phyloP scores from a whole-genome alignment of 2,329 filamentous ascomycete species.

The Hypoxylon sp. region DNA sequence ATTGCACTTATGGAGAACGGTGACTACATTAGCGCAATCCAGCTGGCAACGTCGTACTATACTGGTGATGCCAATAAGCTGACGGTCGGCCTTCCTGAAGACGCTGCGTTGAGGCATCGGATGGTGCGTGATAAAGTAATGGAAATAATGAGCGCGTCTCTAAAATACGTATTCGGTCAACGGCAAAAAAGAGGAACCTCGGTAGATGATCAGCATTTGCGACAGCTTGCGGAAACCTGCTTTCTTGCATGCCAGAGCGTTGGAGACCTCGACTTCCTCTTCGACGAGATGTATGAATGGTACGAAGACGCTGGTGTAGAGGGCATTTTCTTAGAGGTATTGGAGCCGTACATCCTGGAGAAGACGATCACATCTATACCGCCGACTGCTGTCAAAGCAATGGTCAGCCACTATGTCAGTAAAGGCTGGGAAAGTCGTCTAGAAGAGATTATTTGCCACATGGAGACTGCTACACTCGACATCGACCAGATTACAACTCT shows the following conservation, averaged over 20 bases:
- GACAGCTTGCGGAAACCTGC: slow-evolving; percentile 83
- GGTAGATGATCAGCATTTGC: slow-evolving; percentile 71
- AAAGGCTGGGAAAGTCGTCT: slow-evolving; percentile 81
- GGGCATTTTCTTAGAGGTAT: slow-evolving; percentile 84
- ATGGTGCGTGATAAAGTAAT: slow-evolving; percentile 90
- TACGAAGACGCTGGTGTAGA: slow-evolving; percentile 82
- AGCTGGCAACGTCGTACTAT: slow-evolving; percentile 92
- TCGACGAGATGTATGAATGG: slow-evolving; percentile 90
- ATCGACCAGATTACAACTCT: slow-evolving; percentile 91
- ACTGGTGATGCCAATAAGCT: slow-evolving; percentile 91
- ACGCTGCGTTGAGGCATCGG: slow-evolving; percentile 77
- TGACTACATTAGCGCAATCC: slow-evolving; percentile 93
- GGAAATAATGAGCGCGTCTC: slow-evolving; percentile 92
- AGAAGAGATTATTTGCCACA: slow-evolving; percentile 94
- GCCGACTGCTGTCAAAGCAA: slow-evolving; percentile 84
- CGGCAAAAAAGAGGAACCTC: slow-evolving; percentile 63
- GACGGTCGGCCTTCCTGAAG: slow-evolving; percentile 92
- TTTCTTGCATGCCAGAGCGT: slow-evolving; percentile 86
- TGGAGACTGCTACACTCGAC: slow-evolving; percentile 91
- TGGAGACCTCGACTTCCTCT: slow-evolving; percentile 83
- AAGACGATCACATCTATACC: slow-evolving; percentile 80
- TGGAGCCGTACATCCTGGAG: slow-evolving; percentile 90
- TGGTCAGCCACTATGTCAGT: slow-evolving; percentile 84
- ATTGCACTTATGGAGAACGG: slow-evolving; percentile 95
- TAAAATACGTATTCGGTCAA: slow-evolving; percentile 87